Evolutionary conservation across 495 filamentous ascomycete species (phyloP).

Genomic region (Trichoderma gamsii): DNA sequence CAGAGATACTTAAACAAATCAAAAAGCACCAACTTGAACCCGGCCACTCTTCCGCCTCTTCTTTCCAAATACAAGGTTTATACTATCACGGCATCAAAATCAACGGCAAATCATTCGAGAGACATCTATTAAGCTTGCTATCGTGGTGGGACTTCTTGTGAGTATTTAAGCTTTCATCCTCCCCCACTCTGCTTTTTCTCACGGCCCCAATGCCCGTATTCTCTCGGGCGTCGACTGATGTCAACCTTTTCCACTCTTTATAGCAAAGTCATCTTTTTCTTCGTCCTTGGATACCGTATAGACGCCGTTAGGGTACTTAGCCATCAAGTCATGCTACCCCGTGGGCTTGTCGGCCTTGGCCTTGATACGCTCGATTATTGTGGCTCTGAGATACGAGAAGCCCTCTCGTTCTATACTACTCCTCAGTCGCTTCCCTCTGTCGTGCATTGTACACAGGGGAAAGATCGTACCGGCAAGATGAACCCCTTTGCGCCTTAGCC

Average conservation of each 20-base stretch:
- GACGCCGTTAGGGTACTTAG: slow-evolving; percentile 63
- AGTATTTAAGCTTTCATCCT: slow-evolving; percentile 18
- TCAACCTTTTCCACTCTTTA: neutral
- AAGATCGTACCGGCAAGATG: slow-evolving; percentile 65
- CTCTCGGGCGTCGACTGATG: slow-evolving; percentile 11
- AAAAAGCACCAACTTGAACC: slow-evolving; percentile 52
- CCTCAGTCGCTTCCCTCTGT: slow-evolving; percentile 52
- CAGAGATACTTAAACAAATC: slow-evolving; percentile 66
- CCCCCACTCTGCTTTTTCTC: neutral
- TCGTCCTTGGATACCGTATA: slow-evolving; percentile 58
- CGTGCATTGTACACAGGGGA: slow-evolving; percentile 82
- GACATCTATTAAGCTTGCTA: slow-evolving; percentile 60
- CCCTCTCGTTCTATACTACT: slow-evolving; percentile 26
- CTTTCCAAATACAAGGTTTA: slow-evolving; percentile 54
- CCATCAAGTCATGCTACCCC: slow-evolving; percentile 58
- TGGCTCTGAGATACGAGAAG: slow-evolving; percentile 54
- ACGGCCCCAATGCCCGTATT: neutral
- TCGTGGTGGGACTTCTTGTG: slow-evolving; percentile 61
- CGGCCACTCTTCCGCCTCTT: slow-evolving; percentile 36
- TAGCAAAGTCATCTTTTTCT: slow-evolving; percentile 55
- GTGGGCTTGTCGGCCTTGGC: slow-evolving; percentile 61
- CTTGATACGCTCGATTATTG: slow-evolving; percentile 60
- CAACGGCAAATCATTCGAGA: slow-evolving; percentile 65
- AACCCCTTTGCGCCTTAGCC: neutral
- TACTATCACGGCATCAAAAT: slow-evolving; percentile 58